Evolutionary conservation across 83 land plant genomes (phyloP).

Genomic region (Thuja plicata): DNA sequence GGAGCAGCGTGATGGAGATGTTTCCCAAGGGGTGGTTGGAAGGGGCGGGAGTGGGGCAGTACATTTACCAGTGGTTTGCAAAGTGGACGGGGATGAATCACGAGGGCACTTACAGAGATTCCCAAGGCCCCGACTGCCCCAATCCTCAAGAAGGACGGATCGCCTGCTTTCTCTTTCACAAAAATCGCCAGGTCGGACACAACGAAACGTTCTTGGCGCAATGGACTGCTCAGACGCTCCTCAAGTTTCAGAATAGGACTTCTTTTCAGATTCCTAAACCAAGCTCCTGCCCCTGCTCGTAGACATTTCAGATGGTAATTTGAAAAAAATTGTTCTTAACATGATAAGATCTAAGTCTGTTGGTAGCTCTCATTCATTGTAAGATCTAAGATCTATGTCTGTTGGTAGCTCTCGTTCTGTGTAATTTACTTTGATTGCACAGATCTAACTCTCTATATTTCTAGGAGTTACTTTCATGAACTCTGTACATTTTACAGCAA

Average conservation of each 20-base stretch:
- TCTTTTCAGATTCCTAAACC: not conserved
- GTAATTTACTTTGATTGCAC: too few relatives aligned
- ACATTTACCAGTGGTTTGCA: conserved; percentile 45
- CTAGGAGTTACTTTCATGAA: too few relatives aligned
- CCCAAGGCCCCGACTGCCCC: conserved; percentile 33
- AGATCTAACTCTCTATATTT: too few relatives aligned
- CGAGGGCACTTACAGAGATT: conserved; percentile 51
- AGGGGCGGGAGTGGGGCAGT: conserved; percentile 55
- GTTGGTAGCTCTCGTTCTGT: too few relatives aligned
- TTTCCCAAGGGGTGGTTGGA: conserved; percentile 67
- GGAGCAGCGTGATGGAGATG: conserved; percentile 60
- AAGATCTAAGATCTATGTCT: too few relatives aligned
- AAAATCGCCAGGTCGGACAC: conserved; percentile 24
- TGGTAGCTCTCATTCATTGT: too few relatives aligned
- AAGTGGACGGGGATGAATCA: conserved; percentile 42
- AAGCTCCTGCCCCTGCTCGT: too few relatives aligned
- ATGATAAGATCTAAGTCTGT: too few relatives aligned
- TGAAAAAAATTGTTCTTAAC: too few relatives aligned
- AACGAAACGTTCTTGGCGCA: conserved; percentile 23
- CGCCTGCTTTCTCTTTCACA: conserved; percentile 24
- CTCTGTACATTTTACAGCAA: too few relatives aligned
- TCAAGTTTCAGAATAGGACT: not conserved
- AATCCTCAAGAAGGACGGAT: not conserved
- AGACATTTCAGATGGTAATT: too few relatives aligned
- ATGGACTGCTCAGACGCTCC: conserved; percentile 29